phyloP scores from a whole-genome alignment of 805 yeast genomes.

The Tetrapisispora fleetii region DNA sequence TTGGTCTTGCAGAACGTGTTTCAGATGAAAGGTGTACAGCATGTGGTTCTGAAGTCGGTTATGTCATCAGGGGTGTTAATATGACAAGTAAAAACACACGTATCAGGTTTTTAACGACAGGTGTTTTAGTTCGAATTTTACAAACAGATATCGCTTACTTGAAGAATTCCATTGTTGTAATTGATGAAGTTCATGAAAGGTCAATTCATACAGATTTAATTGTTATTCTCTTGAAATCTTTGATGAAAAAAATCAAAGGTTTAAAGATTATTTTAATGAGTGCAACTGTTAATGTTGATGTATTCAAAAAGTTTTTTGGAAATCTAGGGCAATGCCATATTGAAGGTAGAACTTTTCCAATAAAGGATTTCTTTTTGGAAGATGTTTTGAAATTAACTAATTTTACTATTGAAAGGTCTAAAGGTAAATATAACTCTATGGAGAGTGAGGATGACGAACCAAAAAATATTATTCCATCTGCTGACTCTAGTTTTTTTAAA shows the following conservation, averaged over 20 bases:
- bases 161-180: slow-evolving; percentile 52
- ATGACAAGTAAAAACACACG: slow-evolving; percentile 52
- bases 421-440: slow-evolving; percentile 10
- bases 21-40: slow-evolving; percentile 59
- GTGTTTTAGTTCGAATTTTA: slow-evolving; percentile 78
- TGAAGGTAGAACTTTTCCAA: slow-evolving; percentile 91
- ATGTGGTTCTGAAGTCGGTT: slow-evolving; percentile 65
- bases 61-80: slow-evolving; percentile 83
- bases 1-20: slow-evolving; percentile 88
- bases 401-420: slow-evolving; percentile 38
- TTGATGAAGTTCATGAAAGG: slow-evolving; percentile 96
- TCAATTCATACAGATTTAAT: slow-evolving; percentile 85
- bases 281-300: slow-evolving; percentile 74
- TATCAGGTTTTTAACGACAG: slow-evolving; percentile 84
- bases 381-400: slow-evolving; percentile 48
- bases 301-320: slow-evolving; percentile 59
- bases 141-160: slow-evolving; percentile 43
- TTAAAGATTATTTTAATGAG: slow-evolving; percentile 79
- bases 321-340: slow-evolving; percentile 63
- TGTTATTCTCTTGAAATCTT: slow-evolving; percentile 60
- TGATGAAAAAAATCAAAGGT: slow-evolving; percentile 37
- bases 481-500: slow-evolving; percentile 57
- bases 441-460: slow-evolving; percentile 17
- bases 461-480: slow-evolving; percentile 42
- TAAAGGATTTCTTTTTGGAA: slow-evolving; percentile 64